Conservation (phyloP, 1,139 yeast species). For the Hemisphaericaspora xylofermentans region DNA sequence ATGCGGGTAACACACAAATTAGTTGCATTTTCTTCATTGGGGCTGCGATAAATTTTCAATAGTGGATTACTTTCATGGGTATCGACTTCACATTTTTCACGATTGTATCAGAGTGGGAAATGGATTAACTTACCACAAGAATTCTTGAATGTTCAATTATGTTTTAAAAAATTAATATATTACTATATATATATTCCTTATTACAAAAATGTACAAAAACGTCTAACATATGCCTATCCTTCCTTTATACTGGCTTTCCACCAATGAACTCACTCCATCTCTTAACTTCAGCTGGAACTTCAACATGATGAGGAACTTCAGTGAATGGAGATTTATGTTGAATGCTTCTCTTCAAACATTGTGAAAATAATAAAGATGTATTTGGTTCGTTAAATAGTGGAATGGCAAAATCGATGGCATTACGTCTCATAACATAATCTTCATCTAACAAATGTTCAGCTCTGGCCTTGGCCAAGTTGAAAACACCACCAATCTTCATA, state of each 20-base stretch:
- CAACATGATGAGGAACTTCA: conserved; percentile 44
- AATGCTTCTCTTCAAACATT: conserved; percentile 74
- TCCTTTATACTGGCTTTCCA: conserved; percentile 73
- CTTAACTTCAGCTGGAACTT: conserved; percentile 78
- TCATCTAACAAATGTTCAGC: conserved; percentile 83
- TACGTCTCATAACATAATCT: conserved; percentile 97
- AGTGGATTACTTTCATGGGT: no score
- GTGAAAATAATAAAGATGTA: conserved; percentile 84
- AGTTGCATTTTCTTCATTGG: no score
- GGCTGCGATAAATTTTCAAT: no score
- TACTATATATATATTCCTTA: not conserved
- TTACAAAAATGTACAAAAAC: conserved; percentile 2
- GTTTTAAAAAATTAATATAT: not conserved
- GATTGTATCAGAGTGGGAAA: no score
- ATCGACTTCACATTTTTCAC: no score
- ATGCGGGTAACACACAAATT: no score
- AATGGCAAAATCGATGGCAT: conserved; percentile 95
- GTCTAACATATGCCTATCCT: not conserved
- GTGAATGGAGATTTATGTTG: conserved; percentile 51
- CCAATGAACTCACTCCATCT: conserved; percentile 98
- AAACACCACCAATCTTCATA: conserved; percentile 79
- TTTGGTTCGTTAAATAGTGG: conserved; percentile 96
- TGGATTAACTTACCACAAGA: no score
- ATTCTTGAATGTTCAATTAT: no score
- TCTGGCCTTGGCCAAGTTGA: conserved; percentile 87